Percentiles rank a stretch among this genome's conserved stretches.
These are phyloP conservation scores for Podaxis mareebaensis DNA, from an alignment of 768 basidiomycete genomes.

Conservation along the genomic window DNA sequence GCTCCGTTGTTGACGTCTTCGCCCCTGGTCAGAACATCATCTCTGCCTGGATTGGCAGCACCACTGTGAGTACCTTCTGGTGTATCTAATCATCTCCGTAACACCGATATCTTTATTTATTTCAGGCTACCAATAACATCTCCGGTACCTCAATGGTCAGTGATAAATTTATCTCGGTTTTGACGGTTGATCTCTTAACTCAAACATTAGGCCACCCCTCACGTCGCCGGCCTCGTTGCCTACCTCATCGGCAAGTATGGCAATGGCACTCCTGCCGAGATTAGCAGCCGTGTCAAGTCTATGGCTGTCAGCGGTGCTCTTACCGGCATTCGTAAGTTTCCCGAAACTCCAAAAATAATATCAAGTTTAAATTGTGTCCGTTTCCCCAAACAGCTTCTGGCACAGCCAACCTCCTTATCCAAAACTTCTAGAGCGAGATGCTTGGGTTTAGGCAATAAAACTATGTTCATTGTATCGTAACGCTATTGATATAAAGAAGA, in stretches of 20 bases:
- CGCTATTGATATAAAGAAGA: conserved; percentile 4
- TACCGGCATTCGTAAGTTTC: conserved; percentile 27
- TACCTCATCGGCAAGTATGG: conserved; percentile 32
- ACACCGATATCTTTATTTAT: background rate
- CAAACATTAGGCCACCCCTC: conserved; percentile 29
- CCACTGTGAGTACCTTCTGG: conserved; percentile 17
- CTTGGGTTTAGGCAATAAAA: conserved; percentile 1
- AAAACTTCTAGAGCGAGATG: too few species aligned
- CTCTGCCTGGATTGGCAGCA: conserved; percentile 28
- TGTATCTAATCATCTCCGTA: background rate
- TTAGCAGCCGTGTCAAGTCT: conserved; percentile 23
- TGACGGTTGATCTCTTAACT: background rate
- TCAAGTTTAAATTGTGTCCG: background rate
- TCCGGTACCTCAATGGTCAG: conserved; percentile 29
- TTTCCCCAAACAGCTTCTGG: background rate
- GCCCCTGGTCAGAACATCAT: conserved; percentile 34
- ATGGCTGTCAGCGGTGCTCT: conserved; percentile 27
- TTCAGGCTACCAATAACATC: conserved; percentile 27
- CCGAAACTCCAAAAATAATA: background rate
- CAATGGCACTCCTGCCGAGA: conserved; percentile 29
- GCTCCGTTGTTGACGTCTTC: conserved; percentile 33
- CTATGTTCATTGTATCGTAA: conserved; percentile 7
- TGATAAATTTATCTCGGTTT: background rate
- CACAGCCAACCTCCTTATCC: background rate
- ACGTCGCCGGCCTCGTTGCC: conserved; percentile 38